These are phyloP conservation scores for Voacanga thouarsii DNA, from an alignment of 257 asterid species.

Conservation along the genomic window DNA sequence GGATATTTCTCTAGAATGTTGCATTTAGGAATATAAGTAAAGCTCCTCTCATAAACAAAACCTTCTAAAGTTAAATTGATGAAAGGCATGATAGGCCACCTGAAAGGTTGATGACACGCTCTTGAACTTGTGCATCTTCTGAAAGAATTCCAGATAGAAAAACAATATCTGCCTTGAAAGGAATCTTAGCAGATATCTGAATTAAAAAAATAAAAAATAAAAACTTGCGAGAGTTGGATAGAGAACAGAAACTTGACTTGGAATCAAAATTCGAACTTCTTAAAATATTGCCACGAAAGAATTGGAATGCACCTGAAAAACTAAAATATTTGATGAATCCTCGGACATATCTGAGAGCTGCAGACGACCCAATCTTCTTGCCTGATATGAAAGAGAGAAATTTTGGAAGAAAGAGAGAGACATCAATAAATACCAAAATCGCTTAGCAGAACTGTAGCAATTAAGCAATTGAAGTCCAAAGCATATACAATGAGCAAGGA, in stretches of 20 bases:
- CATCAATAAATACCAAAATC: conserved; percentile 5
- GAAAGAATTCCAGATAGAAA: conserved; percentile 62
- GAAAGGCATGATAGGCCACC: conserved; percentile 33
- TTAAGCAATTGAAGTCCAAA: background rate
- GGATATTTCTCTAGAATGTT: background rate
- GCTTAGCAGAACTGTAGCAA: background rate
- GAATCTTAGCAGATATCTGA: conserved; percentile 80
- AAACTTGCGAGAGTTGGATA: conserved; percentile 6
- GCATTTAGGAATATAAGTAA: background rate
- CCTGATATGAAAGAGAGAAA: conserved; percentile 39
- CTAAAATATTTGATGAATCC: conserved; percentile 69
- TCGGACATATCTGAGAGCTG: conserved; percentile 90
- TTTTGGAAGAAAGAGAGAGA: background rate
- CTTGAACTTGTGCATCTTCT: conserved; percentile 50
- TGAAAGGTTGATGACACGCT: conserved; percentile 54
- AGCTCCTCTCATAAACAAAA: conserved; percentile 1
- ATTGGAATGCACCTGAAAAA: conserved; percentile 73
- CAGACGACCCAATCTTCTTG: conserved; percentile 58
- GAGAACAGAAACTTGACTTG: background rate
- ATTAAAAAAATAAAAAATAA: too few species aligned
- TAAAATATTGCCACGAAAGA: background rate
- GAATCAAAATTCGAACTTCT: background rate
- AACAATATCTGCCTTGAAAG: conserved; percentile 72
- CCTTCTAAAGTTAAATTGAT: background rate
- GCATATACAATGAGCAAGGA: background rate